Base-by-base conservation (phyloP, 768 basidiomycete species). In the Podaxis mareebaensis region DNA sequence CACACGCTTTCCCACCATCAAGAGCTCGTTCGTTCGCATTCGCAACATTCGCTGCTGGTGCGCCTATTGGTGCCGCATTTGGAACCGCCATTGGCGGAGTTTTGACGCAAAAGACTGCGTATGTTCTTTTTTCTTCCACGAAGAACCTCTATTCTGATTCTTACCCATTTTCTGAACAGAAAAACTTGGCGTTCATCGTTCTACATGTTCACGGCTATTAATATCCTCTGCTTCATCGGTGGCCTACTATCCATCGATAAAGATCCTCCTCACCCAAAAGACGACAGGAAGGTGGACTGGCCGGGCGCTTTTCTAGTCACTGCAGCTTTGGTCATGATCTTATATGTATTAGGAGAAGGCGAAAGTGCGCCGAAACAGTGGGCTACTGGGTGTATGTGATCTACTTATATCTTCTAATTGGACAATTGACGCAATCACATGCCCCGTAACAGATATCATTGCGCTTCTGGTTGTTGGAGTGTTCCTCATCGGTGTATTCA, bases 41-140 rank as follows among this genome's bases (percentile, higher is more conserved):
- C 65, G 85, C 95, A 0, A 86, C 89, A 0, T 96, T 95, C 67
- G 82, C 90, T 0, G 92, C 92, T 0, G 95, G 95, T 28, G 91
- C 90, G 0, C 93, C 95, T 0, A 69, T 95, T 6, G 95, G 95
- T 0, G 90, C 82, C 0, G 89, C 85, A 0, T 75, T 94, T 17
- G 93, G 94, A 1, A 80, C 80, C 33, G 75, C 86, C 0, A 64
- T 93, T 0, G 93, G 93, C n/a, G 92, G 91, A 15, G 75, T 88
- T 1, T 74, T 93, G 22, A 90, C 88, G 0, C 82, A 92, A 68
- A 74, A 74, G 12, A 77, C 83, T n/a, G 60, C 61, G 83, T 81
- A 60, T 42, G 77, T 71, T 49, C 22, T n/a, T 8, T 49, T 49
- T 49, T 5, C n/a, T 42, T 12, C 17, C 40, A 17, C 40, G 10